A percentile compares a stretch with the other conserved stretches of the same genome.
Conservation (phyloP, 176 grass and related monocot genomes). For the Bonia amplexicaulis region DNA sequence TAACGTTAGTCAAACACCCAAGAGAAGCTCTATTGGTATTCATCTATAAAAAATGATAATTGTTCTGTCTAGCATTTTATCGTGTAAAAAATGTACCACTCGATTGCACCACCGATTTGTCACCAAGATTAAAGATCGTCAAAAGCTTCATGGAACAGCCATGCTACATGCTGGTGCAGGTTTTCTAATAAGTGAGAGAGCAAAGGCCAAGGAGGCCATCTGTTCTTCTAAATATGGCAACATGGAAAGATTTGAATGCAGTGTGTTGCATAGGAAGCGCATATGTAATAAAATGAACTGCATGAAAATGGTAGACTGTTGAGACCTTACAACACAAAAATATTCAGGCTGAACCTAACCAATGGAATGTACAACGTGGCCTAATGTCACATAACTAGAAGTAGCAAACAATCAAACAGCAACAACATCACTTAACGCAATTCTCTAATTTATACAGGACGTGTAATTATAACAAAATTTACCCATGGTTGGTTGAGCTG, state of each 20-base stretch:
- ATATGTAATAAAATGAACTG: not conserved
- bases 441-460: not conserved
- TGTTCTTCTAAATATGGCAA: not conserved
- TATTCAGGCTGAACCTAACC: not conserved
- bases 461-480: not conserved
- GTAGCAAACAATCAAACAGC: not conserved
- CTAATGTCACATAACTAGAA: not conserved
- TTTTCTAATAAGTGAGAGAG: not conserved
- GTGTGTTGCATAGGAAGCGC: not conserved
- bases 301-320: not conserved
- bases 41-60: not conserved
- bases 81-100: not conserved
- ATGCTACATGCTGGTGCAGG: not conserved
- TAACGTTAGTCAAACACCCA: constrained; percentile 15
- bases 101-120: not conserved
- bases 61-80: constrained; percentile 5
- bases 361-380: not conserved
- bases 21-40: constrained; percentile 3
- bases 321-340: not conserved
- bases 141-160: not conserved
- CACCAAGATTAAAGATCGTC: not conserved
- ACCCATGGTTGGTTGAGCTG: not conserved
- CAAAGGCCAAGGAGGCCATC: not conserved
- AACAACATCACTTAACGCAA: not conserved
- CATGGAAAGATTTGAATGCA: not conserved